phyloP scores from a whole-genome alignment of 768 basidiomycete species.

The Neoboletus brunneissimus region DNA sequence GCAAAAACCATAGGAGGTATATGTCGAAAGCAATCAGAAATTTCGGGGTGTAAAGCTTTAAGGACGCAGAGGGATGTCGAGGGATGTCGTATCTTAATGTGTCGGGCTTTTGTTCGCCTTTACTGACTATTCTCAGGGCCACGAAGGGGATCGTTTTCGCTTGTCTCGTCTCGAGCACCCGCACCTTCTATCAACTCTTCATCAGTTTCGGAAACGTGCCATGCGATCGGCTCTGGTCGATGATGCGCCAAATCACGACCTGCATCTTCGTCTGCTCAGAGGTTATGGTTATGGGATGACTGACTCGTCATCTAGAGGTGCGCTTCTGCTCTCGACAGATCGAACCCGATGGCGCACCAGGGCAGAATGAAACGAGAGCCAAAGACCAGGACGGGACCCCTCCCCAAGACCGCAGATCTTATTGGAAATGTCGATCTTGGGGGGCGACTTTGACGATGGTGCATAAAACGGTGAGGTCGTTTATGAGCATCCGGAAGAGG shows the following conservation, averaged over 20 bases:
- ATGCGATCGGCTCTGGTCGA: conserved; percentile 51
- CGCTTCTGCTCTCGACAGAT: too few species aligned
- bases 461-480: conserved; percentile 56
- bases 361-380: conserved; percentile 64
- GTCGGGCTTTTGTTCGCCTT: not conserved
- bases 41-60: not conserved
- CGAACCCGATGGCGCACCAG: conserved; percentile 24
- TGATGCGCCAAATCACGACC: conserved; percentile 54
- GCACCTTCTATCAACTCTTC: conserved; percentile 54
- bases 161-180: conserved; percentile 44
- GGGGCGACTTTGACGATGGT: conserved; percentile 3
- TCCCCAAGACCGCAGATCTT: conserved; percentile 64
- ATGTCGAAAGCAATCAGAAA: not conserved
- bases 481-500: conserved; percentile 71
- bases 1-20: too few species aligned
- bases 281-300: not conserved
- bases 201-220: conserved; percentile 53
- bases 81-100: not conserved
- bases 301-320: not conserved
- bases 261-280: conserved; percentile 28
- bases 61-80: too few species aligned
- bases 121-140: conserved; percentile 21
- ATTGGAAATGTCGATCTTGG: conserved; percentile 64
- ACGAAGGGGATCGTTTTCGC: conserved; percentile 47
- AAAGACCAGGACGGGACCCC: conserved; percentile 73